phyloP scores from a whole-genome alignment of 305 asterid genomes.

The Rubia tinctorum region DNA sequence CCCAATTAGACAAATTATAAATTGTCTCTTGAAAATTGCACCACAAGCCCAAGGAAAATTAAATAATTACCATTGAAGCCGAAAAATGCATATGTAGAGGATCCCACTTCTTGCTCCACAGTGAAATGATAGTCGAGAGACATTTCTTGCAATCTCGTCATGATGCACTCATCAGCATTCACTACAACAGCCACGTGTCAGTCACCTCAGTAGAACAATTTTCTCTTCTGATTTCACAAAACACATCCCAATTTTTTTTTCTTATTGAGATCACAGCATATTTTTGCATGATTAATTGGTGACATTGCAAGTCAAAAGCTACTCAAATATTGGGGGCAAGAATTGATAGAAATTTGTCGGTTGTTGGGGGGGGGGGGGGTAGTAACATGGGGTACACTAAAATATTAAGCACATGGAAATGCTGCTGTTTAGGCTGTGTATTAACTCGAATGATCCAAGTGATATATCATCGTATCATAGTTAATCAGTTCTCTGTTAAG shows the following conservation, averaged over 20 bases:
- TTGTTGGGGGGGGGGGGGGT: background rate
- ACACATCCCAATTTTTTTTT: too few species aligned
- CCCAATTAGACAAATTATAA: background rate
- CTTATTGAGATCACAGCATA: too few species aligned
- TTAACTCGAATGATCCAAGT: background rate
- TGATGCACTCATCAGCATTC: conserved; percentile 86
- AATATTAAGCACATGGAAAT: background rate
- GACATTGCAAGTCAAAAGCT: background rate
- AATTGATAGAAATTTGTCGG: background rate
- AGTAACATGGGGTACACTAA: background rate
- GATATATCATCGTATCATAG: background rate
- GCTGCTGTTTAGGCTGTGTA: background rate
- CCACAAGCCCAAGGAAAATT: background rate
- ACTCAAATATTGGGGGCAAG: background rate
- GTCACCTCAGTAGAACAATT: background rate
- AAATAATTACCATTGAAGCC: conserved; percentile 71
- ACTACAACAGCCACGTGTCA: conserved; percentile 32
- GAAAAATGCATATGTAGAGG: conserved; percentile 77
- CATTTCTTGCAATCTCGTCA: conserved; percentile 99
- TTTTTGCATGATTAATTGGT: background rate
- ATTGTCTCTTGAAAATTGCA: background rate
- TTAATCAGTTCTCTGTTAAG: too few species aligned
- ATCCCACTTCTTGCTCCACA: conserved; percentile 97
- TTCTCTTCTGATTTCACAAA: background rate
- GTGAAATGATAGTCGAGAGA: conserved; percentile 84